These are phyloP conservation scores for Eutrema japonicum DNA, from an alignment of 345 rosid genomes.

Conservation along the genomic window DNA sequence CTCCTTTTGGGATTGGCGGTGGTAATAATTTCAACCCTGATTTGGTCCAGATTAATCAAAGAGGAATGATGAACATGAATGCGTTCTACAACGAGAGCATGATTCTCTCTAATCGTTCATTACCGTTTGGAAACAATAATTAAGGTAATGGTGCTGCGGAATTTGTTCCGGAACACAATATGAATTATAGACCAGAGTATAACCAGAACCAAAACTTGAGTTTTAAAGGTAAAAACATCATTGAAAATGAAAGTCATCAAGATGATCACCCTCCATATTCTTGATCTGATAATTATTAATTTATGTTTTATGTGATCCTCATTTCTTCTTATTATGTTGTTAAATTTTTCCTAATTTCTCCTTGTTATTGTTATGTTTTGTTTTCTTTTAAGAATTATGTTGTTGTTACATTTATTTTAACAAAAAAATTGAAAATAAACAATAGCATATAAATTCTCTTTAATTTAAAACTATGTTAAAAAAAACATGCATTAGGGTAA, in stretches of 20 bases:
- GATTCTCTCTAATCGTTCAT: neutral
- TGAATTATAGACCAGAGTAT: neutral
- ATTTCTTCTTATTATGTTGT: neutral
- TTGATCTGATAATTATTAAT: constrained; percentile 8
- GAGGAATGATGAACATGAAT: constrained; percentile 14
- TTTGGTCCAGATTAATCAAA: constrained; percentile 14
- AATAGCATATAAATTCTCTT: neutral
- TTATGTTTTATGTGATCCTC: constrained; percentile 1
- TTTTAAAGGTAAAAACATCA: constrained; percentile 4
- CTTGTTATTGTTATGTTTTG: neutral
- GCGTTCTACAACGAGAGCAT: constrained; percentile 4
- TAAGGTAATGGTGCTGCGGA: neutral
- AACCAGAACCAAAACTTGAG: neutral
- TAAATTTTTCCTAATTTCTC: neutral
- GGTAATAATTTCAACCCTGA: neutral
- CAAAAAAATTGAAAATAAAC: neutral
- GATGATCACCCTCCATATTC: constrained; percentile 16
- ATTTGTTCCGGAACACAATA: neutral
- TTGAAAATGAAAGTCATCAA: constrained; percentile 28
- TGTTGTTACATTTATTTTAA: neutral
- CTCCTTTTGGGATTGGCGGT: constrained; percentile 24
- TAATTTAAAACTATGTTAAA: too few relatives aligned
- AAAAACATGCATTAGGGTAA: neutral
- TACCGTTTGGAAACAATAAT: neutral
- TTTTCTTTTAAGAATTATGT: neutral